These are phyloP conservation scores for Clarireedia paspali DNA, from an alignment of 2,329 filamentous ascomycete genomes.

Conservation along the genomic window DNA sequence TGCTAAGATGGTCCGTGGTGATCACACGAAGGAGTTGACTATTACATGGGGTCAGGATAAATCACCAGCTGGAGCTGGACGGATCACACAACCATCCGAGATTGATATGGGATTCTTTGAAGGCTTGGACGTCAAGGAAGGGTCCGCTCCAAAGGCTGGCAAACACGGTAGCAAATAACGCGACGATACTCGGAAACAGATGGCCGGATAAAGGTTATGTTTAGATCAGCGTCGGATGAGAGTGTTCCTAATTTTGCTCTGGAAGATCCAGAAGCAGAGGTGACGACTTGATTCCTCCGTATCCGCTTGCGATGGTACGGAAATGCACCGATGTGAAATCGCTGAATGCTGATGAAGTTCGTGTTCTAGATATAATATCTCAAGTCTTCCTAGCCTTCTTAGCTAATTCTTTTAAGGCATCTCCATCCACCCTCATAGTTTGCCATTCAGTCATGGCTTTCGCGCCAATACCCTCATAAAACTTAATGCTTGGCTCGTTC, in stretches of 20 bases:
- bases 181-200: not conserved
- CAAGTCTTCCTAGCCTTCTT: constrained; percentile 13
- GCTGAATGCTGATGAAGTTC: too few species aligned
- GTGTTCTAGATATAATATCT: too few species aligned
- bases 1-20: constrained; percentile 33
- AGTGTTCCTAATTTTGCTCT: too few species aligned
- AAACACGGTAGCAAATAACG: not conserved
- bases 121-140: not conserved
- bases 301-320: too few species aligned
- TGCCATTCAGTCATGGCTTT: constrained; percentile 64
- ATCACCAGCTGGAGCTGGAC: constrained; percentile 26
- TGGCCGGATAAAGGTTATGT: too few species aligned
- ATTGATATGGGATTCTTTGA: constrained; percentile 41
- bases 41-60: constrained; percentile 40
- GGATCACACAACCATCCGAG: constrained; percentile 19
- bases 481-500: constrained; percentile 85
- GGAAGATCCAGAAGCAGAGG: too few species aligned
- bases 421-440: constrained; percentile 65
- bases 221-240: too few species aligned
- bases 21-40: constrained; percentile 25
- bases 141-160: not conserved
- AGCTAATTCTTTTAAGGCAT: constrained; percentile 53
- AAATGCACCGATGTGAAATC: too few species aligned
- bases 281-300: too few species aligned
- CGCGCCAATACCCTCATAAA: constrained; percentile 66